phyloP scores from a whole-genome alignment of 441 rosid genomes.

The Iberis amara region DNA sequence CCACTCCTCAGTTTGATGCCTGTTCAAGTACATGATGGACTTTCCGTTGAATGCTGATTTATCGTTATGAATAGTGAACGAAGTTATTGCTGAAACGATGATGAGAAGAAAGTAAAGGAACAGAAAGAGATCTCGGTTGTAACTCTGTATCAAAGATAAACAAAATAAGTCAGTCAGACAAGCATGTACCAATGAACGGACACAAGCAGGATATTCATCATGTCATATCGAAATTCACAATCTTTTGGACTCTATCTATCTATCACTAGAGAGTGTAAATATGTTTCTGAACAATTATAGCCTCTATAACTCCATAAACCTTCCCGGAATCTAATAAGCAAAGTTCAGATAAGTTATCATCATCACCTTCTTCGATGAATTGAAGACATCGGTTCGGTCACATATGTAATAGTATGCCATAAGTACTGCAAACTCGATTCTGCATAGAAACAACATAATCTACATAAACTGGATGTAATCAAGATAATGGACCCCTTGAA shows the following conservation, averaged over 20 bases:
- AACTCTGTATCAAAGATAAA: conserved; percentile 42
- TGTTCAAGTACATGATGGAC: conserved; percentile 61
- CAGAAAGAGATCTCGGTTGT: conserved; percentile 65
- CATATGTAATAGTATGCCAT: conserved; percentile 51
- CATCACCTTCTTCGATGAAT: conserved; percentile 51
- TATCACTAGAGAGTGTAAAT: no score
- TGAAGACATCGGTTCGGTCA: conserved; percentile 60
- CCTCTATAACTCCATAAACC: conserved; percentile 2
- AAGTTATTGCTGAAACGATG: conserved; percentile 67
- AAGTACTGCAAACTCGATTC: conserved; percentile 53
- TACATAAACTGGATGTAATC: neutral
- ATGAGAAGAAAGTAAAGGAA: conserved; percentile 71
- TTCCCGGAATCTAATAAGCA: neutral
- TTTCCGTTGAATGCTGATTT: conserved; percentile 65
- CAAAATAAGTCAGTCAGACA: conserved; percentile 6
- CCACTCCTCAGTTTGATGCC: conserved; percentile 90
- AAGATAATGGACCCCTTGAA: neutral
- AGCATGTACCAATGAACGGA: no score
- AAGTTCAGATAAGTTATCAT: conserved; percentile 9
- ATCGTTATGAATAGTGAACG: conserved; percentile 59
- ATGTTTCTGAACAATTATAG: neutral
- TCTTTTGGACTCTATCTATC: neutral
- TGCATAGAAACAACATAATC: conserved; percentile 22
- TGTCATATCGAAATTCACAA: neutral
- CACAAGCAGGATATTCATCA: no score